phyloP scores from a whole-genome alignment of 257 asterid species.

The Solanum medicagineum region DNA sequence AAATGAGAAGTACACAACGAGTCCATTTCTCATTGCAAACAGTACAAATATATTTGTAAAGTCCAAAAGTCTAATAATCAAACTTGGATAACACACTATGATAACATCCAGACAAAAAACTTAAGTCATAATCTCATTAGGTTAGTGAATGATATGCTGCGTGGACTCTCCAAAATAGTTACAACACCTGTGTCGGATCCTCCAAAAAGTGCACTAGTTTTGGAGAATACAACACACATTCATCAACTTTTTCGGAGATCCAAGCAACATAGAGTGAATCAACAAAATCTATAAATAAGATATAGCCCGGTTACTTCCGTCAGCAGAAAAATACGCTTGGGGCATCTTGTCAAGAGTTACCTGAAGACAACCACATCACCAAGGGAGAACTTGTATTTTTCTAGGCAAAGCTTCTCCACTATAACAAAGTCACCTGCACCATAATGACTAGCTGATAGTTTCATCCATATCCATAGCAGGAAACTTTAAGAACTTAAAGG shows the following conservation, averaged over 20 bases:
- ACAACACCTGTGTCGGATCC: neutral
- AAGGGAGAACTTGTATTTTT: constrained; percentile 55
- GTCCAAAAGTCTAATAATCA: neutral
- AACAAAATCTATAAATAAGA: neutral
- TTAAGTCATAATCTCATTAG: neutral
- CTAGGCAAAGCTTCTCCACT: constrained; percentile 75
- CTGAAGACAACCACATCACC: constrained; percentile 81
- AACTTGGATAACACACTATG: neutral
- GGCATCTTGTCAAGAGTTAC: constrained; percentile 17
- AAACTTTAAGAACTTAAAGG: neutral
- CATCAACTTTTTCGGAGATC: neutral
- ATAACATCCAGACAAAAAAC: neutral
- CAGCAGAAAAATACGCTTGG: neutral
- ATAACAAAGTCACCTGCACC: constrained; percentile 62
- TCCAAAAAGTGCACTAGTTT: neutral
- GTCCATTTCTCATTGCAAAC: neutral
- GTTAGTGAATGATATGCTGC: neutral
- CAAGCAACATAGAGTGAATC: neutral
- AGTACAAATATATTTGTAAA: neutral
- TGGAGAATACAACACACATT: neutral
- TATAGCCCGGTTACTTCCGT: neutral
- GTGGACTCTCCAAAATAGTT: neutral
- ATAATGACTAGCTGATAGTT: neutral
- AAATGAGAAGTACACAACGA: neutral
- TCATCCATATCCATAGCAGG: neutral